Percentiles rank a stretch among this genome's conserved stretches.
phyloP scores from a whole-genome alignment of 306 rosid genomes.

The Cicer bijugum region DNA sequence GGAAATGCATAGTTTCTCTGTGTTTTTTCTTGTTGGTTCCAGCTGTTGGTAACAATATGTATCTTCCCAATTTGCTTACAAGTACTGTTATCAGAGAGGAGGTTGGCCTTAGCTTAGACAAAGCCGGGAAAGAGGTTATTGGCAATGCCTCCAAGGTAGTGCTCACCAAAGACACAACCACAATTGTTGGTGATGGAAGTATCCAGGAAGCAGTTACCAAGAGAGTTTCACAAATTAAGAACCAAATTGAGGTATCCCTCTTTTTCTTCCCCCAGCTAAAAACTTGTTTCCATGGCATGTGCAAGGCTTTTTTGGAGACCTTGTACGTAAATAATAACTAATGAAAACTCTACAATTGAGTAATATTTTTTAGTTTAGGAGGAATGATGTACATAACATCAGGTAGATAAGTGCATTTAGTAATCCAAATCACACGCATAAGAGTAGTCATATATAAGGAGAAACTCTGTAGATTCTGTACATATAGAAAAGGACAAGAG shows the following conservation, averaged over 20 bases:
- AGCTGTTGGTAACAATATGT: constrained; percentile 16
- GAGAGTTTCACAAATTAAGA: constrained; percentile 89
- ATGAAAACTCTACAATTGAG: background rate
- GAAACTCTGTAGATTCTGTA: background rate
- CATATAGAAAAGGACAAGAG: background rate
- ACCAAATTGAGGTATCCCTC: constrained; percentile 72
- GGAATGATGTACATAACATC: background rate
- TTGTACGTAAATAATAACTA: background rate
- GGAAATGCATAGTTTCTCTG: background rate
- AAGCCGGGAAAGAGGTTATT: constrained; percentile 86
- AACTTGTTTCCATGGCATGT: background rate
- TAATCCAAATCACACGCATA: background rate
- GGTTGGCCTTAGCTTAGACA: constrained; percentile 89
- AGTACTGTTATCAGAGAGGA: constrained; percentile 95
- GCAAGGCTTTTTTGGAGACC: background rate
- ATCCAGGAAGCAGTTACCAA: constrained; percentile 90
- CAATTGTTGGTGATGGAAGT: constrained; percentile 96
- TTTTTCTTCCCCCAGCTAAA: constrained; percentile 22
- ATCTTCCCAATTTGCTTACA: constrained; percentile 44
- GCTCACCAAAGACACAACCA: constrained; percentile 89
- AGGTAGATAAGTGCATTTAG: background rate
- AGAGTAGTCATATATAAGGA: background rate
- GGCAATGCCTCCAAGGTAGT: constrained; percentile 94
- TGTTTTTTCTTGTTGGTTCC: background rate
- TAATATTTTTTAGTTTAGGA: background rate